Evolutionary conservation across 2,329 filamentous ascomycete species (phyloP), one percentile per base, ranked within the genome.

Genomic region (Aspergillus sojae): DNA sequence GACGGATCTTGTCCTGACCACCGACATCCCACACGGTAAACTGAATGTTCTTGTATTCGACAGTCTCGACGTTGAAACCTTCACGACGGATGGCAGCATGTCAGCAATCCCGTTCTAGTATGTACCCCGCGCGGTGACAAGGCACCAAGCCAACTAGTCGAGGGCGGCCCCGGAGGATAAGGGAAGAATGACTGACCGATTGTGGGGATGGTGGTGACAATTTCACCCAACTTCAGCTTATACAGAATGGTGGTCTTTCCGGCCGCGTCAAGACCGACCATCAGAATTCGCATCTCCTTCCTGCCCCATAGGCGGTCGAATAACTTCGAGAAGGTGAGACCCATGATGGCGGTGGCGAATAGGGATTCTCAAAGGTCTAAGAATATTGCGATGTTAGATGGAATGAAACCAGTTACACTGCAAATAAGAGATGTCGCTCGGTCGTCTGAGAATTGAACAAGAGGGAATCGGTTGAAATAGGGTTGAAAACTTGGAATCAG

Each of bases 271-370:
- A 99, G 90, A 88, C 95, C 95, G 76, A 99, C 94, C 95, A 99
- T 99, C 83, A 99, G 84, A 86, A 99, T 97, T 87, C 95, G 90
- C 95, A 99, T 99, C 89, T 99, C 95, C 90, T 98, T 98, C 91
- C 97, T 97, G 79, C 94, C 93, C 91, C 93, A 97, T 82, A 98
- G 88, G 85, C 91, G 89, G 81, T 96, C 92, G 82, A 98, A 95
- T 79, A 98, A 82, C 88, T 95, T 97, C 77, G 94, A 98, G 85
- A 98, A 93, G 80, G 91, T 89, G 83, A 98, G 88, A 96, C 95
- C 95, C 95, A 99, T 99, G 83, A 83, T 94, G 79, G 78, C 75
- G 76, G 78, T 78, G 76, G 71, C 70, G 71, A 69, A 67, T 65
- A 67, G 58, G 63, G 63, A 64, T 69, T 65, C 59, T 68, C 65